Conservation (phyloP, 2,329 filamentous ascomycete species). For the Hypomyces perniciosus region DNA sequence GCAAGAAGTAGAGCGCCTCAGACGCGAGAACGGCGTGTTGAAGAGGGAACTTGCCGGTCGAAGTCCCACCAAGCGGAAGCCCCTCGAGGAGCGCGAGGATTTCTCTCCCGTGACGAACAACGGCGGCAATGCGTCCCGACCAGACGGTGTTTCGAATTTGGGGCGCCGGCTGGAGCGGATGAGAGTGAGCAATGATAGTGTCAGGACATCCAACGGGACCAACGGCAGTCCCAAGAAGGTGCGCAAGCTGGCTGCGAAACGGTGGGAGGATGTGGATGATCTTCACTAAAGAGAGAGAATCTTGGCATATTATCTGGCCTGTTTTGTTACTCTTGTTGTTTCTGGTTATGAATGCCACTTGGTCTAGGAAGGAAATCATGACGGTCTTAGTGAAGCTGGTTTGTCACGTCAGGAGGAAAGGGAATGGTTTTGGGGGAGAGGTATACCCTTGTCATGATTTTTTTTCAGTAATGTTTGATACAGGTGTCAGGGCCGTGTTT, state of each 20-base stretch:
- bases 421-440: constrained; percentile 2
- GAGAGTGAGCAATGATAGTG: constrained; percentile 38
- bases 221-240: constrained; percentile 48
- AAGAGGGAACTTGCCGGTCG: constrained; percentile 59
- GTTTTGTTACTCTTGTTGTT: neutral
- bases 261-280: constrained; percentile 44
- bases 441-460: constrained; percentile 7
- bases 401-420: neutral
- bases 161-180: constrained; percentile 46
- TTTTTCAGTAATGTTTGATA: constrained; percentile 5
- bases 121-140: constrained; percentile 7
- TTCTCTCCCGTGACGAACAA: constrained; percentile 19
- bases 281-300: constrained; percentile 4
- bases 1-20: constrained; percentile 64
- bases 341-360: constrained; percentile 1
- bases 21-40: constrained; percentile 57
- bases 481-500: neutral
- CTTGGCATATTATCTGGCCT: neutral
- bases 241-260: constrained; percentile 41
- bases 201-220: constrained; percentile 19
- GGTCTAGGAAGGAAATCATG: neutral
- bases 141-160: constrained; percentile 30
- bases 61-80: constrained; percentile 56
- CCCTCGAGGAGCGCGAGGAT: constrained; percentile 50
- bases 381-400: too few species aligned